Evolutionary conservation across 305 asterid genomes (phyloP).

Genomic region (Fraxinus latifolia): DNA sequence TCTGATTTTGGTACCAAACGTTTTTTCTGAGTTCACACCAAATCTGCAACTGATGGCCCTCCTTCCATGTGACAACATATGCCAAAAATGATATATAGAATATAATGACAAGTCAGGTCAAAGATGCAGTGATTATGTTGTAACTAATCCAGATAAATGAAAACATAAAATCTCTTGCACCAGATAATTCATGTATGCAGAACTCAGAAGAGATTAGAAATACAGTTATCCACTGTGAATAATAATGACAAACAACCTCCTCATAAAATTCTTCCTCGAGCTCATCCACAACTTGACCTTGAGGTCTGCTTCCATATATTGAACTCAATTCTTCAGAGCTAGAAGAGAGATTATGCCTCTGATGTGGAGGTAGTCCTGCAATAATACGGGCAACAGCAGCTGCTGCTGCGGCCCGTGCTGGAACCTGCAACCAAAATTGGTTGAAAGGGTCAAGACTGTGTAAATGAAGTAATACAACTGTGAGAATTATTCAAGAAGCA

Average conservation of each 20-base stretch:
- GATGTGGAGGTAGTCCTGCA: constrained; percentile 92
- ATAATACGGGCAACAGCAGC: constrained; percentile 95
- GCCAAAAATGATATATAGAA: constrained; percentile 2
- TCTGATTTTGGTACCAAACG: constrained; percentile 3
- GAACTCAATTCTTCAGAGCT: constrained; percentile 85
- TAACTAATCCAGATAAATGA: background rate
- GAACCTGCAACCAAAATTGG: constrained; percentile 57
- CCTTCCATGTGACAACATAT: constrained; percentile 12
- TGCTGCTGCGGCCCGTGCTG: constrained; percentile 98
- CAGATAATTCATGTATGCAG: constrained; percentile 13
- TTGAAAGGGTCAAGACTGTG: constrained; percentile 16
- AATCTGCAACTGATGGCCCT: constrained; percentile 14
- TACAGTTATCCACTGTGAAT: constrained; percentile 19
- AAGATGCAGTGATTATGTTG: constrained; percentile 12
- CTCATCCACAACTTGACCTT: constrained; percentile 55
- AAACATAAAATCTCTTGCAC: constrained; percentile 19
- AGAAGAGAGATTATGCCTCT: constrained; percentile 69
- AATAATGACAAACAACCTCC: constrained; percentile 58
- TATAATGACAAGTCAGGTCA: constrained; percentile 18
- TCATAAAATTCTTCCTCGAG: constrained; percentile 85
- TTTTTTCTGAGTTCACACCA: background rate
- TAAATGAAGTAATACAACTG: background rate
- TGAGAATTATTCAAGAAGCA: background rate
- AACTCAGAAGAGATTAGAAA: constrained; percentile 21
- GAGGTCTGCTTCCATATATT: constrained; percentile 73